These are phyloP conservation scores for Heliamphora pulchella DNA, from an alignment of 179 eudicot species.

Conservation along the genomic window DNA sequence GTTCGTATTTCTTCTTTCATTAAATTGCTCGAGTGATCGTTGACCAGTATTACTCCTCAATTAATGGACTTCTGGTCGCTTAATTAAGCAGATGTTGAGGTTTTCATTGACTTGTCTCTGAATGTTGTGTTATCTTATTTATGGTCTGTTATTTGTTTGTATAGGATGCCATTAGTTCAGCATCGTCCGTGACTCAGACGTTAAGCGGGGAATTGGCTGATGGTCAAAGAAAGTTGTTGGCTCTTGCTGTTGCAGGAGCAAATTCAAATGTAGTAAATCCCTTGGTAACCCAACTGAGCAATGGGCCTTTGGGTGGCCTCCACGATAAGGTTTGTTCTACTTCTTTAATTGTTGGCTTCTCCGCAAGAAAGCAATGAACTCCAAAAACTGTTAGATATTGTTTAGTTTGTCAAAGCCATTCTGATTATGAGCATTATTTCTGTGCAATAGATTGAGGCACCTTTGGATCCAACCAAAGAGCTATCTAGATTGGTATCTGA, in stretches of 20 bases:
- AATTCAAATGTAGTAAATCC: constrained; percentile 53
- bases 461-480: constrained; percentile 83
- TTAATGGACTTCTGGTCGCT: neutral
- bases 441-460: constrained; percentile 62
- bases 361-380: neutral
- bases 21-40: neutral
- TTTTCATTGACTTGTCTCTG: neutral
- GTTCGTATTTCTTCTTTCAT: neutral
- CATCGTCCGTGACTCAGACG: constrained; percentile 68
- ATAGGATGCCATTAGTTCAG: constrained; percentile 82
- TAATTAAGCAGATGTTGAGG: too few species aligned
- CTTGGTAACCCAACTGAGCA: constrained; percentile 56
- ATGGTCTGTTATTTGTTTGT: constrained; percentile 38
- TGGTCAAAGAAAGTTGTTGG: constrained; percentile 75
- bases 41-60: neutral
- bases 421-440: constrained; percentile 1
- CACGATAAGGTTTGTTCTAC: constrained; percentile 63
- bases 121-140: neutral
- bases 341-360: neutral
- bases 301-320: constrained; percentile 72
- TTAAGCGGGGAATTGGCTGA: constrained; percentile 77
- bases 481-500: constrained; percentile 71
- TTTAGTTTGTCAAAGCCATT: neutral
- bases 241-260: constrained; percentile 72
- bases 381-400: neutral